Evolutionary conservation across 2,329 filamentous ascomycete species (phyloP).

Genomic region (Pyrenophora seminiperda): DNA sequence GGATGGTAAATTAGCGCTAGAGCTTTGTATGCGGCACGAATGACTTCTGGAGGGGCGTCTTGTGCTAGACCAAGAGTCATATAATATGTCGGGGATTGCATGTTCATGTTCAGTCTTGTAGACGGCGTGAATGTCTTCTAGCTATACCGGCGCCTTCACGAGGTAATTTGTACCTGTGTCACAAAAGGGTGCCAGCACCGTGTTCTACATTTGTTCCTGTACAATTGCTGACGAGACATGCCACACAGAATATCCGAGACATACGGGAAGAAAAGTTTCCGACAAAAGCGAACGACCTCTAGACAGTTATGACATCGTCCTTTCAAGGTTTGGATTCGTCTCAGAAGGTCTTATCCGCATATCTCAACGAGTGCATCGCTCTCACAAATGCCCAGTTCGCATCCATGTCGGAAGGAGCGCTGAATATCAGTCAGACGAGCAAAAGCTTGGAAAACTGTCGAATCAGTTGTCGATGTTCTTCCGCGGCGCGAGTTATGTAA

Average conservation of each 20-base stretch:
- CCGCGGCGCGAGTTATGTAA: conserved; percentile 24
- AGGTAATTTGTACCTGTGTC: neutral
- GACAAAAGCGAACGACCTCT: neutral
- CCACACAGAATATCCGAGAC: neutral
- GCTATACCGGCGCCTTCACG: neutral
- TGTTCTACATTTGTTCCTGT: neutral
- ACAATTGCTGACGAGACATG: neutral
- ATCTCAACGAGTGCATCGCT: neutral
- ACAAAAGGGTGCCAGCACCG: conserved; percentile 8
- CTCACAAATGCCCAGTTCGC: conserved; percentile 1
- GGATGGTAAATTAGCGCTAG: conserved; percentile 22
- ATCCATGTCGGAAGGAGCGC: conserved; percentile 1
- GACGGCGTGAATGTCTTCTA: neutral
- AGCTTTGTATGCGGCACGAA: conserved; percentile 28
- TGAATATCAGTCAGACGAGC: conserved; percentile 8
- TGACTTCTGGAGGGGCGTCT: conserved; percentile 17
- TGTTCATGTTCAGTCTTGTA: neutral
- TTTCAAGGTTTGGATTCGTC: neutral
- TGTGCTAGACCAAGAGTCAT: conserved; percentile 21
- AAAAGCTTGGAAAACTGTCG: neutral
- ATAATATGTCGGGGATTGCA: conserved; percentile 21
- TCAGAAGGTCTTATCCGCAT: neutral
- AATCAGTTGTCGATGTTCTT: neutral
- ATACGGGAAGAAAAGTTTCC: neutral
- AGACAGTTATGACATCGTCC: neutral